These are phyloP conservation scores for Coniochaeta ligniaria DNA, from an alignment of 2,329 filamentous ascomycete species.

Conservation along the genomic window DNA sequence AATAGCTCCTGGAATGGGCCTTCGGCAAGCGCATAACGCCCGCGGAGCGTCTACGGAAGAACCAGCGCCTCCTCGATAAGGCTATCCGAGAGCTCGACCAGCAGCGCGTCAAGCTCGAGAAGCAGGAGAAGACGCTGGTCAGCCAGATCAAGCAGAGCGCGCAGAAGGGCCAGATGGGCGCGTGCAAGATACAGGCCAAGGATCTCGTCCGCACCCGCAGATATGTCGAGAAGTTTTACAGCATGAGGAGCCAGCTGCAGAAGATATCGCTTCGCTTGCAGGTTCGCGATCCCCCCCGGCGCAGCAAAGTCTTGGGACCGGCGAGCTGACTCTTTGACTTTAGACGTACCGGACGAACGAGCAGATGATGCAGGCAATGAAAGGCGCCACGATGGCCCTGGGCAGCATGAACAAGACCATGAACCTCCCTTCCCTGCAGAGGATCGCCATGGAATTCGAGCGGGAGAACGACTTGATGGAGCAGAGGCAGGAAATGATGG, in stretches of 20 bases:
- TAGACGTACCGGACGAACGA: slow-evolving; percentile 97
- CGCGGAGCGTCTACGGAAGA: slow-evolving; percentile 82
- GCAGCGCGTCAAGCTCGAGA: slow-evolving; percentile 91
- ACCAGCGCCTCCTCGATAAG: slow-evolving; percentile 94
- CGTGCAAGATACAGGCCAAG: slow-evolving; percentile 96
- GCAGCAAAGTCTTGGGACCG: not conserved
- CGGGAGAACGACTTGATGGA: slow-evolving; percentile 99
- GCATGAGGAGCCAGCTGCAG: slow-evolving; percentile 94
- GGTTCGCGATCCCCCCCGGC: slow-evolving; percentile 36
- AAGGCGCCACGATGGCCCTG: slow-evolving; percentile 85
- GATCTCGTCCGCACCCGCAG: slow-evolving; percentile 87
- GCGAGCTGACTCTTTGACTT: not conserved
- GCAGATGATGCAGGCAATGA: slow-evolving; percentile 99
- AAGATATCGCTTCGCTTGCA: slow-evolving; percentile 93
- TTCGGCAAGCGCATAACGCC: slow-evolving; percentile 99
- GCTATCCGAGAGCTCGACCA: slow-evolving; percentile 94
- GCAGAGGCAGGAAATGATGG: slow-evolving; percentile 98
- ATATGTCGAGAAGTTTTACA: slow-evolving; percentile 98
- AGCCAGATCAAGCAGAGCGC: slow-evolving; percentile 97
- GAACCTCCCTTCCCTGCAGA: slow-evolving; percentile 91
- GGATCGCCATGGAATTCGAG: slow-evolving; percentile 99
- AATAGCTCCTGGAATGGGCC: slow-evolving; percentile 92
- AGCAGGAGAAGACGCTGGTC: slow-evolving; percentile 96
- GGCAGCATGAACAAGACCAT: slow-evolving; percentile 97
- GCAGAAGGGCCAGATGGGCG: slow-evolving; percentile 97